phyloP scores from a whole-genome alignment of 768 basidiomycete species.

The Suillus cothurnatus region DNA sequence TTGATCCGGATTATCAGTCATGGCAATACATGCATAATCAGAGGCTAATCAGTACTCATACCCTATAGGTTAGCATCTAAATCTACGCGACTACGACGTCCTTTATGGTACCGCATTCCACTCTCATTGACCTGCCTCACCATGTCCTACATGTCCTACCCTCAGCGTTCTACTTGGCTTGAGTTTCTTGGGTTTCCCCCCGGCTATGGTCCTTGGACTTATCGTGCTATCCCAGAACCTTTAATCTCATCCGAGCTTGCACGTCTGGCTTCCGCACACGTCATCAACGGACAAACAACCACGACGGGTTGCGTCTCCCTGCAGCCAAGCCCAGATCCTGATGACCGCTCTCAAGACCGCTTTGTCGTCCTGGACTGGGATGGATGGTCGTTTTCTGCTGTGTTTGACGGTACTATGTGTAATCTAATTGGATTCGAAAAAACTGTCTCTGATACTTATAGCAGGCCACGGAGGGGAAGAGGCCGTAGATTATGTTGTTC shows the following conservation, averaged over 20 bases:
- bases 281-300: constrained; percentile 16
- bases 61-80: not conserved
- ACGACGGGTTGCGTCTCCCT: constrained; percentile 45
- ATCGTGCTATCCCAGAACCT: constrained; percentile 42
- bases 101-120: not conserved
- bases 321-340: constrained; percentile 48
- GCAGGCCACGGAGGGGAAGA: constrained; percentile 51
- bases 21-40: not conserved
- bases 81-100: not conserved
- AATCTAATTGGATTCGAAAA: constrained; percentile 3
- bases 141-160: constrained; percentile 3
- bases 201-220: constrained; percentile 22
- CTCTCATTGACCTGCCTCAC: not conserved
- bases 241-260: constrained; percentile 42
- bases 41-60: not conserved
- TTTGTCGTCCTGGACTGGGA: constrained; percentile 43
- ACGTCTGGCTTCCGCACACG: constrained; percentile 37
- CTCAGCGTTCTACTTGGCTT: constrained; percentile 1
- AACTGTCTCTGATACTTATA: constrained; percentile 4
- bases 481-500: constrained; percentile 43
- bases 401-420: constrained; percentile 47
- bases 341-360: constrained; percentile 48
- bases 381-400: constrained; percentile 46
- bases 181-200: constrained; percentile 5
- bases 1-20: not conserved